Base-by-base conservation (phyloP, 1,284 basidiomycete genomes). In the Naganishia cerealis region DNA sequence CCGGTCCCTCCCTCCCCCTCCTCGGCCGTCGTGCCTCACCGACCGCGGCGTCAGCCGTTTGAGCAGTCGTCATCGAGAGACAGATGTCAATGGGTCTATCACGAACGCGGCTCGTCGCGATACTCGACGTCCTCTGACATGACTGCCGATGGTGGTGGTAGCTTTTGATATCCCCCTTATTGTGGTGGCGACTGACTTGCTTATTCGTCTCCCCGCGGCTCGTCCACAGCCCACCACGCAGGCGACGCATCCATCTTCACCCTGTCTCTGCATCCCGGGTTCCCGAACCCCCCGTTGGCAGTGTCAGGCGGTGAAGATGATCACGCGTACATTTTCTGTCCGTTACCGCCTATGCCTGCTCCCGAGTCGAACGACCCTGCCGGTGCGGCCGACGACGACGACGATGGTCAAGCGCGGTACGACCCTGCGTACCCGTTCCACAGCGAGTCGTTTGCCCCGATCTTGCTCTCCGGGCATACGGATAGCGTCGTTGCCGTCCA, bases 281-380 rank as follows among this genome's bases (percentile, higher is more conserved):
- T 80, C 74, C 93, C 94, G 0, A 88, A 88, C 39, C 87, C 90
- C 66, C 87, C 90, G 1, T 83, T 98, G 40, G 93, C 91, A 5
- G 88, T 88, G 33, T 93, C 92, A 0, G 96, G 96, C 39, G 95
- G 94, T 42, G 94, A 96, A 80, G 96, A 99, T 79, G 95, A 99
- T 78, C 80, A 90, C 0, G 96, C 90, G 39, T 97, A 92, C 81
- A 86, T 99, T 74, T 99, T 93, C 72, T 78, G 72, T 46, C 79
- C 79, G 1, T 70, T 81, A 33, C 77, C 80, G 13, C 62, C 73
- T 15, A 68, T 71, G 62, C 67, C 67, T 3, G 61, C 69, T 0
- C 63, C 71, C n/a, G 54, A 50, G 26, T 24, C 24, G n/a, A 21
- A 7, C 21, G 46, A 50, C n/a, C 9, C 26, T 24, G 21, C 46